Evolutionary conservation across 108 stramenopile genomes (phyloP), one percentile per base, ranked within the genome.

Genomic region (Pseudonitzschia pungens): DNA sequence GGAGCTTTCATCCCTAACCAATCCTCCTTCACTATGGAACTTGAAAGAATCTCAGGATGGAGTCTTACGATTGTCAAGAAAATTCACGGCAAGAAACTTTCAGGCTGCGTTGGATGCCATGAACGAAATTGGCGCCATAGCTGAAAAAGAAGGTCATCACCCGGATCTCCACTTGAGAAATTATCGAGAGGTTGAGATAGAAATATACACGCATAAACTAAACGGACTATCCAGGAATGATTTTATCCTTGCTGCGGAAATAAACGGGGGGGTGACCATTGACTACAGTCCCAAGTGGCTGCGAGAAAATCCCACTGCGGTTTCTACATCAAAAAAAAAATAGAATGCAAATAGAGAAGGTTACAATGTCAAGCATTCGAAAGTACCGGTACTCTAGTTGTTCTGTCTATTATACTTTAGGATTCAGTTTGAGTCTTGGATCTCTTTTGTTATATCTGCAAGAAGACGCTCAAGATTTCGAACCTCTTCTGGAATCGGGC

Each of bases 261-360:
- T 97, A 64, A 82, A 84, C 68, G 40, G 43, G 21, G 80, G 81
- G 44, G 83, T 97, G 2, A 63, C 75, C 14, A 71, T 91, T 63
- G 72, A 68, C 24, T 98, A 95, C 67, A 88, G 86, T 72, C 96
- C 96, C 9, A 96, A 96, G 51, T 98, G 96, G 95, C 72, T 95
- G 52, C 81, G 79, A 70, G 87, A 89, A 54, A 50, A 91, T 50
- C 83, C 86, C 1, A 81, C 75, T 5, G 88, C 87, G 32, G 32
- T 33, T 7, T 33, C 60, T 16, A 62, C 60, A 33, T 62, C 60
- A 62, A 62, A 40, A 62, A 62, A 9, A 62, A n/a, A 3, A 40
- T 14, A 40, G 32, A 40, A 62, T 29, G 60, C 32, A 18, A 48
- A 48, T 8, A 48, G 1, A 48, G 45, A 14, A 12, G 45, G 14